These are phyloP conservation scores for Dictyostelium discoideum DNA, from an alignment of 78 protist genomes.

Conservation along the genomic window DNA sequence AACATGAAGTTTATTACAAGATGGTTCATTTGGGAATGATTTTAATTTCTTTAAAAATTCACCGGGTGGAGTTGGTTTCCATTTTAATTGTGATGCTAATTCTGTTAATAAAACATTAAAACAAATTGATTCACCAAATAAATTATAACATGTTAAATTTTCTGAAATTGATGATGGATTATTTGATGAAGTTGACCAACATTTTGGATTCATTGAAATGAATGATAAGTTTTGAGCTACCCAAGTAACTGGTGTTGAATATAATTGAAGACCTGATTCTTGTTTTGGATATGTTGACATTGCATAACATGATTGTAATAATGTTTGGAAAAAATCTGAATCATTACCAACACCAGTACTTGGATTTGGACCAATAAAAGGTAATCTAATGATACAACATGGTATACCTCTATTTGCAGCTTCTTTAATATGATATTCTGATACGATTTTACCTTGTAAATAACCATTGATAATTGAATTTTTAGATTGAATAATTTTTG, in stretches of 20 bases:
- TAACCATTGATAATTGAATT: neutral
- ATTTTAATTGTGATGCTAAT: neutral
- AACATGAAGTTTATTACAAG: too few species aligned
- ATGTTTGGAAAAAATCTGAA: neutral
- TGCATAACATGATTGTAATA: neutral
- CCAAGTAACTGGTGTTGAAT: neutral
- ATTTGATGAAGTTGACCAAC: neutral
- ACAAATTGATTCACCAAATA: neutral
- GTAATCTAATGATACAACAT: neutral
- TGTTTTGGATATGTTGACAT: neutral
- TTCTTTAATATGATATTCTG: constrained; percentile 11
- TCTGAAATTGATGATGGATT: neutral
- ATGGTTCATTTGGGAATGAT: neutral
- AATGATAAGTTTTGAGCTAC: neutral
- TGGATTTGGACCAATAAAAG: constrained; percentile 15
- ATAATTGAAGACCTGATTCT: neutral
- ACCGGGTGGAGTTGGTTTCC: neutral
- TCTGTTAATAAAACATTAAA: neutral
- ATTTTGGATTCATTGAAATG: neutral
- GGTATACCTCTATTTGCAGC: constrained; percentile 34
- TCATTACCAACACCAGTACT: neutral
- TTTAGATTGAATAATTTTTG: too few species aligned
- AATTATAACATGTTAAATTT: neutral
- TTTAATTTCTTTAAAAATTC: neutral
- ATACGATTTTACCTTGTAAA: constrained; percentile 35